Base-by-base conservation (phyloP, 2,329 filamentous ascomycete species). In the Dendryphion nanum region DNA sequence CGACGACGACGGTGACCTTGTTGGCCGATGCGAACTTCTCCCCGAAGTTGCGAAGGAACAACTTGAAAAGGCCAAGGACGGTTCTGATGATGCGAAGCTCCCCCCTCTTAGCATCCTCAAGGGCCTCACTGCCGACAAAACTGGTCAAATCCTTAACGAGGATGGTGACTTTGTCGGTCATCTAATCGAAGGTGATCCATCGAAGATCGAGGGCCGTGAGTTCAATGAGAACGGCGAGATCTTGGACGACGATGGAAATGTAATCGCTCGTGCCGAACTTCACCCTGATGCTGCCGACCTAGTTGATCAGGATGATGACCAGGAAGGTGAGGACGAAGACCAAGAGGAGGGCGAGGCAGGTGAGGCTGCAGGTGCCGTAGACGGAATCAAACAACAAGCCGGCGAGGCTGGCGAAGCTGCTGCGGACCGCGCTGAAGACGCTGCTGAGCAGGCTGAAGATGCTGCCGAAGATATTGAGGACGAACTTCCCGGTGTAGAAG, bases 151-250 rank as follows among this genome's bases (percentile, higher is more conserved):
- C 40, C 66, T 72, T 47, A 73, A 75, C 49, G 67, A 72, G 24
- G 73, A 75, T 33, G 73, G 73, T 14, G 73, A 76, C 53, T 72
- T 71, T 30, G 59, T 76, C 40, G 73, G 72, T 8, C 66, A 64
- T 30, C 60, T 76, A 17, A 56, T 66, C 30, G 72, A 75, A 30
- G 73, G 73, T 35, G 68, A 76, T 42, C 70, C 72, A 40, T 50
- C 67, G 21, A 59, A 74, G 37, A 70, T 76, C 23, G 59, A 72
- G 50, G 71, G 73, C 52, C 64, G 66, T 37, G 69, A 68, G 30
- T 69, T 75, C 45, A 77, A 78, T 49, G 69, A 74, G 43, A 64
- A 75, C 18, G 76, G 76, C 35, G 74, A 77, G 49, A 76, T 79
- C 42, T 56, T 77, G n/a, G 73, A 78, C 42, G 68, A 76, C 3